phyloP scores from a whole-genome alignment of 768 basidiomycete genomes.

The Boletus rex-veris region DNA sequence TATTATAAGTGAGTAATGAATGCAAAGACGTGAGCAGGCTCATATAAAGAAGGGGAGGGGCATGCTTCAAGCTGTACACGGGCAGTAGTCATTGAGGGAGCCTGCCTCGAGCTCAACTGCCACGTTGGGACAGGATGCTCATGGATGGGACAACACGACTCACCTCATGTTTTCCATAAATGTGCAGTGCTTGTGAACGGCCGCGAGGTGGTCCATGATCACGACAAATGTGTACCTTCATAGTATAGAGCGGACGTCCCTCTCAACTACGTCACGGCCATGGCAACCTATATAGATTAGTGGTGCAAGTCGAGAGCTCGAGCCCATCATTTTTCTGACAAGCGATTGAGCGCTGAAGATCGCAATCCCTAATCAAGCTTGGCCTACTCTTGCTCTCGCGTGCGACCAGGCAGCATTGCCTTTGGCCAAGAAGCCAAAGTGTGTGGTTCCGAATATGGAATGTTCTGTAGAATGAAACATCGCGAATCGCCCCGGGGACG shows the following conservation, averaged over 20 bases:
- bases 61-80: constrained; percentile 32
- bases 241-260: constrained; percentile 19
- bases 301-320: constrained; percentile 2
- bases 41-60: constrained; percentile 30
- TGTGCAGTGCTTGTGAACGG: constrained; percentile 29
- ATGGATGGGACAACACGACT: constrained; percentile 31
- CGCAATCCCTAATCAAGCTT: constrained; percentile 9
- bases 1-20: constrained; percentile 31
- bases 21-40: constrained; percentile 20
- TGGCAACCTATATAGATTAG: constrained; percentile 19
- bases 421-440: neutral
- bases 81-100: constrained; percentile 30
- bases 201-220: constrained; percentile 33
- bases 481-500: constrained; percentile 5
- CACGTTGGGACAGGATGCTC: constrained; percentile 34
- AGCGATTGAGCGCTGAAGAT: constrained; percentile 7
- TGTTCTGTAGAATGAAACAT: constrained; percentile 23
- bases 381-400: neutral
- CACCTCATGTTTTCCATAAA: constrained; percentile 39
- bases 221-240: constrained; percentile 30
- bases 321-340: constrained; percentile 9
- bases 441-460: constrained; percentile 24
- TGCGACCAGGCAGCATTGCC: constrained; percentile 18
- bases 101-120: constrained; percentile 34
- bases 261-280: constrained; percentile 26